These are phyloP conservation scores for Sextonia rubra DNA, from an alignment of 164 flowering plant genomes.

Conservation along the genomic window DNA sequence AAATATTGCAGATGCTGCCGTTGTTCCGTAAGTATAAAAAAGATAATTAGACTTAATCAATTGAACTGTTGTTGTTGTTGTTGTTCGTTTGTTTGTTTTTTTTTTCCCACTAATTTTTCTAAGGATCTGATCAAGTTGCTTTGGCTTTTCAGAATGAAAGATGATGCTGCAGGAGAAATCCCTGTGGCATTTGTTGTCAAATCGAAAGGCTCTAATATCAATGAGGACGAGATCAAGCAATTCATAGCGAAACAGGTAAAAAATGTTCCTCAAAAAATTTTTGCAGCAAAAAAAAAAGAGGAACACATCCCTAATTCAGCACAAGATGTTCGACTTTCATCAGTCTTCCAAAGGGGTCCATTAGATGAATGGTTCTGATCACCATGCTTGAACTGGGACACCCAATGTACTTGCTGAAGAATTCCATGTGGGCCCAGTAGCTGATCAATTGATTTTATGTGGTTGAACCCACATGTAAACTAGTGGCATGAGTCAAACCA, in stretches of 20 bases:
- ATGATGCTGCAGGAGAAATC: conserved; percentile 80
- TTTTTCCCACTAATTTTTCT: not conserved
- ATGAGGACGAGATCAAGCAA: conserved; percentile 78
- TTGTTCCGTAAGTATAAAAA: conserved; percentile 61
- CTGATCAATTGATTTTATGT: no score
- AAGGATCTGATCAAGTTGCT: not conserved
- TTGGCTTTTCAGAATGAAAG: conserved; percentile 57
- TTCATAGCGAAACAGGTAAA: conserved; percentile 77
- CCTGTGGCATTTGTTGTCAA: conserved; percentile 87
- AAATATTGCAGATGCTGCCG: conserved; percentile 78
- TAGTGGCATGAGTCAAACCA: no score
- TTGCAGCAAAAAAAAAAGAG: not conserved
- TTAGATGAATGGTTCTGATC: no score
- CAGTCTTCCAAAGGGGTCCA: no score
- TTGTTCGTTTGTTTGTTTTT: no score
- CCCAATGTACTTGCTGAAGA: no score
- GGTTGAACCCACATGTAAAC: no score
- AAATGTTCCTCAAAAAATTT: not conserved
- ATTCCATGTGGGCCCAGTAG: no score
- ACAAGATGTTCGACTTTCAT: no score
- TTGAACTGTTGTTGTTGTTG: no score
- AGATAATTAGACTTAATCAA: not conserved
- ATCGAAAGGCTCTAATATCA: conserved; percentile 63
- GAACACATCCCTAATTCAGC: not conserved
- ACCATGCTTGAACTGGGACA: no score